Base-by-base conservation (phyloP, 768 basidiomycete species). In the Naganishia kalamii region DNA sequence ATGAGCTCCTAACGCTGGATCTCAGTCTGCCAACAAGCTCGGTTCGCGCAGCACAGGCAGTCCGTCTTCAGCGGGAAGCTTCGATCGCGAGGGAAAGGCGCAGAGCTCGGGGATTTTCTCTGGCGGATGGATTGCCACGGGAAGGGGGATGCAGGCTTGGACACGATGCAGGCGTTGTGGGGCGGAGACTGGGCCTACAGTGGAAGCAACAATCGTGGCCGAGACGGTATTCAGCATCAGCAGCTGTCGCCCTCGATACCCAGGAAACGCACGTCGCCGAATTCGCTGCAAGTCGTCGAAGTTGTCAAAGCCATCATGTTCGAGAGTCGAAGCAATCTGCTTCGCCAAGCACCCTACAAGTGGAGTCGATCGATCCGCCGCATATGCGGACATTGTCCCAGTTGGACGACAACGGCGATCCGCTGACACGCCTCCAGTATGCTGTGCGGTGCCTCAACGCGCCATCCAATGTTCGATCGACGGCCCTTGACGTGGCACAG, bases 1-100 rank as follows among this genome's bases (percentile, higher is more conserved):
- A 41, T 57, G 54, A 57, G 54, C 54, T 57, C 35, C 54, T 57
- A 10, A 57, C 54, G 3, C 54, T 57, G 21, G 54, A 57, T 57
- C 33, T 57, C 54, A 57, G 54, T 25, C 35, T 23, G 37, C 54
- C 54, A 15, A 57, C 54, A 10, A 57, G 54, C 19, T 57, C 54
- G 37, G 5, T 37, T 13, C 54, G 54, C 37, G 54, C 54, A 2
- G 35, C 54, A 6, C 33, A 37, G 37, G 54, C 54, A 12, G 21
- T 57, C 23, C 54, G 40, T 23, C 35, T 57, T 21, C 54, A 57
- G 23, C 27, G 35, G 40, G 54, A 57, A 57, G 54, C 54, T 2
- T 40, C 21, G 15, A 57, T 40, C 12, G 35, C 54, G 54, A 37
- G 21, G 3, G 21, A 33, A 2, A 37, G 21, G 35, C 54, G 33